phyloP scores from a whole-genome alignment of 2,329 filamentous ascomycete species.

The Tolypocladium pustulatum region DNA sequence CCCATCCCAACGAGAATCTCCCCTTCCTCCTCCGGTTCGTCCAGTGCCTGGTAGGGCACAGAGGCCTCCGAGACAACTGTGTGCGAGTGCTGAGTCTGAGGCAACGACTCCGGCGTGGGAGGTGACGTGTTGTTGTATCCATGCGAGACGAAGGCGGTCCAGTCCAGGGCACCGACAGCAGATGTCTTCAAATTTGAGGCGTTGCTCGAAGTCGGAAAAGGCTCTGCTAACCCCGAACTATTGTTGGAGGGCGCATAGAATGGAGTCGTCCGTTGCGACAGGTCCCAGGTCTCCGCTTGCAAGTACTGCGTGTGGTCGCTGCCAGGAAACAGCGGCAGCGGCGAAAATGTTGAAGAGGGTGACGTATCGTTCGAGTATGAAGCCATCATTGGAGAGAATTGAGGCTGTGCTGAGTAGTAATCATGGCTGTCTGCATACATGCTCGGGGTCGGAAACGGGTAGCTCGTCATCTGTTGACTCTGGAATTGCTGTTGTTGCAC shows the following conservation, averaged over 20 bases:
- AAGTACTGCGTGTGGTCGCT: constrained; percentile 28
- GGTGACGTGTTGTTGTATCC: constrained; percentile 40
- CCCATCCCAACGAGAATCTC: constrained; percentile 77
- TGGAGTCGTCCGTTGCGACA: constrained; percentile 17
- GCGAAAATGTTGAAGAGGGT: constrained; percentile 43
- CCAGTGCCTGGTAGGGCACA: constrained; percentile 37
- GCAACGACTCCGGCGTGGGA: constrained; percentile 49
- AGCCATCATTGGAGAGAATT: constrained; percentile 40
- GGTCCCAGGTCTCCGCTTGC: constrained; percentile 26
- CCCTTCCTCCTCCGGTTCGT: constrained; percentile 46
- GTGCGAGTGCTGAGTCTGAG: constrained; percentile 38
- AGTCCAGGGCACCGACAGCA: constrained; percentile 19
- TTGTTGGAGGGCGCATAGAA: constrained; percentile 14
- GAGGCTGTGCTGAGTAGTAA: constrained; percentile 27
- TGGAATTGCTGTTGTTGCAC: constrained; percentile 26
- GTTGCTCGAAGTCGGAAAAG: constrained; percentile 17
- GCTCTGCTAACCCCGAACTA: constrained; percentile 14
- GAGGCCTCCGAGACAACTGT: constrained; percentile 37
- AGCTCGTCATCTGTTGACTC: constrained; percentile 24
- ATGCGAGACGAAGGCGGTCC: constrained; percentile 35
- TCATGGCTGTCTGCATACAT: constrained; percentile 31
- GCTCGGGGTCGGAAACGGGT: constrained; percentile 25
- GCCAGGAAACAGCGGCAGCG: constrained; percentile 33
- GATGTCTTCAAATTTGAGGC: constrained; percentile 3
- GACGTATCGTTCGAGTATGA: constrained; percentile 50